Percentiles rank a stretch among this genome's conserved stretches.
Conservation (phyloP, 441 rosid species). For the Arabidopsis lyrata region DNA sequence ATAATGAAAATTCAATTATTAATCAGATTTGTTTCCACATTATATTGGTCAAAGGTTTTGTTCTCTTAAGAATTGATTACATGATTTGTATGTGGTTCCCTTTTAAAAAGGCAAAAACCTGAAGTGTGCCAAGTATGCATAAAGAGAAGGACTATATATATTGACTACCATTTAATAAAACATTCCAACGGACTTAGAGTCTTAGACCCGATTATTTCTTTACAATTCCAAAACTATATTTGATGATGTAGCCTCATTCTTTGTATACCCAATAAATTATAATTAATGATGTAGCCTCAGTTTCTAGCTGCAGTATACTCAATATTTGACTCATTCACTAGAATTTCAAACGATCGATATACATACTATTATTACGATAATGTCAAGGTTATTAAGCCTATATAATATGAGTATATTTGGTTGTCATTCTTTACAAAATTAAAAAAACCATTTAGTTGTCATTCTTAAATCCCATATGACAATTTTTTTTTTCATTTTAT, state of each 20-base stretch:
- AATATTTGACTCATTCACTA: background rate
- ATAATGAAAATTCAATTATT: slow-evolving; percentile 21
- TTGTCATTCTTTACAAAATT: background rate
- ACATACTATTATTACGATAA: background rate
- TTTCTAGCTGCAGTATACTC: background rate
- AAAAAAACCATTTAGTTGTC: background rate
- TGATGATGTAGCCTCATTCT: slow-evolving; percentile 17
- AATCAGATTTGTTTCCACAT: background rate
- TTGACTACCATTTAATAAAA: slow-evolving; percentile 32
- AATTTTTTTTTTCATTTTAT: background rate
- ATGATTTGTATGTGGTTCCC: background rate
- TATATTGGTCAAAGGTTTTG: slow-evolving; percentile 17
- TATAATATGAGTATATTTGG: background rate
- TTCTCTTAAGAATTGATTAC: slow-evolving; percentile 16
- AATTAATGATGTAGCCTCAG: background rate
- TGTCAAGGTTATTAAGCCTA: background rate
- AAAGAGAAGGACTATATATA: slow-evolving; percentile 10
- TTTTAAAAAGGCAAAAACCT: slow-evolving; percentile 4
- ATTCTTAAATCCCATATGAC: background rate
- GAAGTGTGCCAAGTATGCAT: slow-evolving; percentile 18
- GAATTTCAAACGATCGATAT: slow-evolving; percentile 3
- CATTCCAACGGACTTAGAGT: slow-evolving; percentile 16
- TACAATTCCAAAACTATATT: background rate
- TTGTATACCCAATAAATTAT: background rate
- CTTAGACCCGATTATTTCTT: slow-evolving; percentile 16